Conservation (phyloP, 2,329 filamentous ascomycete species). For the Fusarium pininemorale region DNA sequence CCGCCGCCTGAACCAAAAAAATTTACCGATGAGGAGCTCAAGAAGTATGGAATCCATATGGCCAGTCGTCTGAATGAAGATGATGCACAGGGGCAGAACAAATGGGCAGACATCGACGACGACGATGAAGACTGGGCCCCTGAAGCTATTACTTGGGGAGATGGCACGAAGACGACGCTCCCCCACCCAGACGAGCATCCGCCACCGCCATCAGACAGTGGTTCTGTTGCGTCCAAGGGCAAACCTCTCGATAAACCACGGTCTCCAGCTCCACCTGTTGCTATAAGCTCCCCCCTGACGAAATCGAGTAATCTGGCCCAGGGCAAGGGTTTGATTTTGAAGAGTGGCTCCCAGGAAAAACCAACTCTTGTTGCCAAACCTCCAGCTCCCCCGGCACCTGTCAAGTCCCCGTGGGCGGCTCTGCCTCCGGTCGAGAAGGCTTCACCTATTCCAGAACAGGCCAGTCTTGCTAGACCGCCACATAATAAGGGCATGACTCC, state of each 20-base stretch:
- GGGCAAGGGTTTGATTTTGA: conserved; percentile 71
- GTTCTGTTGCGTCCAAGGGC: conserved; percentile 32
- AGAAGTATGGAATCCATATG: conserved; percentile 87
- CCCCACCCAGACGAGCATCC: conserved; percentile 67
- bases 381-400: conserved; percentile 70
- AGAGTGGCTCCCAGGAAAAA: conserved; percentile 72
- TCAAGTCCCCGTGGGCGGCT: conserved; percentile 91
- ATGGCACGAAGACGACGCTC: conserved; percentile 83
- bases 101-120: conserved; percentile 91
- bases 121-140: conserved; percentile 89
- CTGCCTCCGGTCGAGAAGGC: conserved; percentile 86
- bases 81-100: conserved; percentile 77
- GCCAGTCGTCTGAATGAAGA: conserved; percentile 81
- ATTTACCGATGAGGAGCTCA: conserved; percentile 86
- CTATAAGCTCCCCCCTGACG: conserved; percentile 51
- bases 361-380: conserved; percentile 79
- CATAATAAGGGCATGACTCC: conserved; percentile 63
- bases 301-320: conserved; percentile 60
- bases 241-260: conserved; percentile 54
- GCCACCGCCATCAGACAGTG: conserved; percentile 42
- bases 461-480: conserved; percentile 57
- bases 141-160: conserved; percentile 86
- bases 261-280: conserved; percentile 52
- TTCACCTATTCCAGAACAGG: conserved; percentile 71
- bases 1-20: conserved; percentile 79